These are phyloP conservation scores for Phialophora expanda DNA, from an alignment of 2,329 filamentous ascomycete genomes.

Conservation along the genomic window DNA sequence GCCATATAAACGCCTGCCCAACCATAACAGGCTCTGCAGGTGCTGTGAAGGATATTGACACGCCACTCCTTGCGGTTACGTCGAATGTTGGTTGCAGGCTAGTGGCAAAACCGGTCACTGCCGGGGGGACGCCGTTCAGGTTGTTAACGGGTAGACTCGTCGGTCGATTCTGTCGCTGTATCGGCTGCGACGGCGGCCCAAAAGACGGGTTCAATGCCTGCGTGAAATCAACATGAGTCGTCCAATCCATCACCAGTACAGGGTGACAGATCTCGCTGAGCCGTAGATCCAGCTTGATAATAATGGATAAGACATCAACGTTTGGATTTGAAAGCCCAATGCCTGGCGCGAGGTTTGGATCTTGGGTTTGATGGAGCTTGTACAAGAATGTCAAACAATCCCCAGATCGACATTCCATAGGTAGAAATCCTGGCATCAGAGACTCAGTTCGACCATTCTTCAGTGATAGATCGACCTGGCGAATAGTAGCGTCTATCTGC, in stretches of 20 bases:
- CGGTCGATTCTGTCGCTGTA: constrained; percentile 54
- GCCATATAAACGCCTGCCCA: constrained; percentile 61
- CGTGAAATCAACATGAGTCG: constrained; percentile 56
- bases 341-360: constrained; percentile 26
- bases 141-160: constrained; percentile 48
- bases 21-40: constrained; percentile 54
- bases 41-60: constrained; percentile 63
- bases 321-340: constrained; percentile 40
- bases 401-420: constrained; percentile 55
- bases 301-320: constrained; percentile 53
- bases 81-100: constrained; percentile 25
- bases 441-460: constrained; percentile 55
- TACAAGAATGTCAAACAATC: constrained; percentile 65
- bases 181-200: constrained; percentile 52
- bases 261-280: constrained; percentile 50
- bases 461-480: constrained; percentile 55
- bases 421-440: constrained; percentile 47
- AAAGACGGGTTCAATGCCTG: constrained; percentile 54
- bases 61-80: constrained; percentile 28
- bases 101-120: constrained; percentile 30
- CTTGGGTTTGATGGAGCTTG: constrained; percentile 53
- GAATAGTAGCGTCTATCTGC: constrained; percentile 56
- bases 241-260: constrained; percentile 56
- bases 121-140: constrained; percentile 8
- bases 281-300: constrained; percentile 51